Evolutionary conservation across 2,329 filamentous ascomycete genomes (phyloP), one percentile per base, ranked within the genome.

Genomic region (Aaosphaeria pasadenensis): DNA sequence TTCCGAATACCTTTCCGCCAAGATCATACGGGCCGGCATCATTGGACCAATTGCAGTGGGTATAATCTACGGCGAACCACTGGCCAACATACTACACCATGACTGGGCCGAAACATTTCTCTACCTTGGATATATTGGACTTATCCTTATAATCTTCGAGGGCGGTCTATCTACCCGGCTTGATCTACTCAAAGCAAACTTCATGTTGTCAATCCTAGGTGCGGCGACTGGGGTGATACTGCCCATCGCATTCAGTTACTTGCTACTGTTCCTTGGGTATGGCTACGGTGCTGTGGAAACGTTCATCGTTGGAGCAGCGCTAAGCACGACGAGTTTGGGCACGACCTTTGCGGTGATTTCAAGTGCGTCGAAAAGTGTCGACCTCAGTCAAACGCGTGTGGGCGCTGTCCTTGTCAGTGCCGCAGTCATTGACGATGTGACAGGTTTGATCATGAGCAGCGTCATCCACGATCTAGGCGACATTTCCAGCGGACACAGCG

Each of bases 71-170:
- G 75, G 75, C 35, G 53, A 64, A 30, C 75, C 74, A 2, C 51
- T 77, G 17, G 74, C 67, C n/a, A 68, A 76, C 54, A 74, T 77
- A 40, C 59, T 77, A n/a, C 54, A 67, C 4, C 35, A 57, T 5
- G 52, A 66, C 24, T 76, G 74, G 75, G 74, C 77, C 51, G 59
- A 74, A 41, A 75, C 74, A 0, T 77, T 78, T 47, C 59, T 78
- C 4, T 67, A 67, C 2, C 52, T 78, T 24, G 76, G 76, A 17
- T 78, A 78, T 54, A 60, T 78, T 13, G 76, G 76, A 1, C 57
- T 78, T 40, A 73, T 79, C 41, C 57, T 79, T 36, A 77, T 79
- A 47, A 77, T 78, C 38, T 78, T 78, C 47, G 74, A 78, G 63
- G 77, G 76, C n/a, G 75, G 76, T 1, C 62, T 79, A 11, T 70